Conservation (phyloP, 352 stramenopile genomes). For the Peronospora destructor region DNA sequence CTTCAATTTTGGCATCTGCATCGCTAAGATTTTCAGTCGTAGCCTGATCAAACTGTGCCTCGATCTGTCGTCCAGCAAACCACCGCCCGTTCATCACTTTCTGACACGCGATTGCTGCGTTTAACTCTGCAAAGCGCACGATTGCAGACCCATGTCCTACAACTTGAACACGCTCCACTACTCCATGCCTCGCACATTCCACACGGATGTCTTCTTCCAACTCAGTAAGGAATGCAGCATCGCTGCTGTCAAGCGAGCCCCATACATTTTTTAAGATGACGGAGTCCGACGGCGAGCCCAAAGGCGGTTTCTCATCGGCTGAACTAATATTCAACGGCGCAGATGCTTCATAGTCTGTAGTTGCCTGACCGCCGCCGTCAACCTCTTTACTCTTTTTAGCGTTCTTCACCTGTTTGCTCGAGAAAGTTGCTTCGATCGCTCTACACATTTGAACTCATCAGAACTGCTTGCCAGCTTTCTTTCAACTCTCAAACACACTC, state of each 20-base stretch:
- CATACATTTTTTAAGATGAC: conserved; percentile 59
- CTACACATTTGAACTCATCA: conserved; percentile 16
- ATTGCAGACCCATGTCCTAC: conserved; percentile 50
- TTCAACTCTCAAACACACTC: conserved; percentile 5
- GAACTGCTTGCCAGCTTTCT: not conserved
- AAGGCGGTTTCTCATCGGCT: conserved; percentile 2
- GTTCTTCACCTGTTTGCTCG: conserved; percentile 21
- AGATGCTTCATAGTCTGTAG: not conserved
- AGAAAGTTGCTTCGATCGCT: conserved; percentile 43
- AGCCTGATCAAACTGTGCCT: conserved; percentile 52
- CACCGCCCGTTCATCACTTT: conserved; percentile 70
- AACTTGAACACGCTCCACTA: conserved; percentile 60
- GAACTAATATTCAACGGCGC: not conserved
- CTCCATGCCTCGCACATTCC: conserved; percentile 66
- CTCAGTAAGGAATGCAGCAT: conserved; percentile 54
- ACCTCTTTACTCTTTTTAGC: conserved; percentile 9
- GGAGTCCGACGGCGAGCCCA: conserved; percentile 49
- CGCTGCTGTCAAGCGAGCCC: conserved; percentile 44
- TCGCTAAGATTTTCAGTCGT: conserved; percentile 50
- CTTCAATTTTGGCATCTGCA: conserved; percentile 63
- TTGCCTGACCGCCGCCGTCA: not conserved
- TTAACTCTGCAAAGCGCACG: conserved; percentile 48
- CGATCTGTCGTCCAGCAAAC: conserved; percentile 69
- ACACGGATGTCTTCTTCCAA: conserved; percentile 73
- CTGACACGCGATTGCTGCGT: conserved; percentile 62